Base-by-base conservation (phyloP, 192 early-diverging fungal species). In the Entophlyctis helioformis region DNA sequence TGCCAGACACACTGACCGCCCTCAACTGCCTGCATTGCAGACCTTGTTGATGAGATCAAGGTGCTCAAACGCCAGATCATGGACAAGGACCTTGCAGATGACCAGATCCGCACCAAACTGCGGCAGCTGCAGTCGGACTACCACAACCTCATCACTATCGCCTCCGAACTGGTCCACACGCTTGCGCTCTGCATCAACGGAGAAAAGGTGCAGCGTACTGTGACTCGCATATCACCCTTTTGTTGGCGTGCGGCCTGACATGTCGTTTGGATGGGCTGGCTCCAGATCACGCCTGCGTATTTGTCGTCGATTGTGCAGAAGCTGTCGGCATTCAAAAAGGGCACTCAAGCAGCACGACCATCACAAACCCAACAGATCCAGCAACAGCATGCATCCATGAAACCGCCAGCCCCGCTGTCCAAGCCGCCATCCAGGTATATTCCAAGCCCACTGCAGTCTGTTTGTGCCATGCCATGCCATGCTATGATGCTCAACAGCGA, bases 81-180 rank as follows among this genome's bases (percentile, higher is more conserved):
- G 31, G 34, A 36, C 19, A 36, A 8, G 12, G 26, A 35, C 21
- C 22, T 6, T 12, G 32, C 18, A 15, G 24, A 39, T 19, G 20
- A 42, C 19, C n/a, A 41, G n/a, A 7, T 40, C 22, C 11, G 12
- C 8, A 22, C 38, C 11, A n/a, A n/a, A n/a, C n/a, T n/a, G n/a
- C n/a, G n/a, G n/a, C n/a, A 61, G 50, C 18, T 9, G 16, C 45
- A 69, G 46, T 40, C 27, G 15, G 70, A 71, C 40, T 72, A 76
- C 44, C 73, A 76, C 39, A 71, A 69, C 48, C 37, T 76, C 18
- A 59, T 76, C 11, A 55, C 67, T 34, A 65, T 76, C n/a, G 63
- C 73, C 2, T 56, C 60, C 3, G 73, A 76, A 42, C 59, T 76
- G 34, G 69, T 76, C 0, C 62, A 65, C 37, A 65, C 66, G 13